Base-by-base conservation (phyloP, 495 filamentous ascomycete genomes). In the Daldinia vernicosa region DNA sequence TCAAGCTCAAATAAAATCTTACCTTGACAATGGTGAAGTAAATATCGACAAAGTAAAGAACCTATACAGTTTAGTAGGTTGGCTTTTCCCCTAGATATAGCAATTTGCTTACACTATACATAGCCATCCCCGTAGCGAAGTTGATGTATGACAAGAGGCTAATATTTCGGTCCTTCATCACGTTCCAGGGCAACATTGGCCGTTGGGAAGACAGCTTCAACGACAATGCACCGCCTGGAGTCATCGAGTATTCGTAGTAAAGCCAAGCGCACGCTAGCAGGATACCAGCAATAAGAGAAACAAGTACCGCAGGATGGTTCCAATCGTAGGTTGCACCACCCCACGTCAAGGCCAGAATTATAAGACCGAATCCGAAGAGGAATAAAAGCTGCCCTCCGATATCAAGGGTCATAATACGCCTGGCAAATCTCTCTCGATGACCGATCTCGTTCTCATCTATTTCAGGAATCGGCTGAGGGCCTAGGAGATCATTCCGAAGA, bases 31-130 rank as follows among this genome's bases (percentile, higher is more conserved):
- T 70, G 2, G 83, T 79, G 71, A 88, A 89, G 75, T 89, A 90
- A 11, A 89, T 75, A 33, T 83, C 82, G 70, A 89, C 83, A 67
- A 88, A 90, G 74, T 90, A 90, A 74, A 89, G 86, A 28, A 89
- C 82, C 61, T 68, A 19, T 28, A 50, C n/a, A 71, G 32, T 54
- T 74, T 66, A 67, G 74, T 15, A 71, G 69, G 32, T 72, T 72
- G 69, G 80, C 75, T n/a, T 30, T 8, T 4, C 27, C 12, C 3
- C 26, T 24, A 12, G 24, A 30, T 3, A 22, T 4, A 6, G 77
- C 79, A 4, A 75, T 77, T 17, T 19, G 35, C 65, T 37, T 28
- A 76, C 75, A 26, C 78, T 77, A 67, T 76, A 84, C 72, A 83
- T 82, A 61, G 81, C 82, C 75, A 85, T 82, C 8, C 87, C 87